Evolutionary conservation across 345 rosid species (phyloP).

Genomic region (Rhodamnia rubescens): DNA sequence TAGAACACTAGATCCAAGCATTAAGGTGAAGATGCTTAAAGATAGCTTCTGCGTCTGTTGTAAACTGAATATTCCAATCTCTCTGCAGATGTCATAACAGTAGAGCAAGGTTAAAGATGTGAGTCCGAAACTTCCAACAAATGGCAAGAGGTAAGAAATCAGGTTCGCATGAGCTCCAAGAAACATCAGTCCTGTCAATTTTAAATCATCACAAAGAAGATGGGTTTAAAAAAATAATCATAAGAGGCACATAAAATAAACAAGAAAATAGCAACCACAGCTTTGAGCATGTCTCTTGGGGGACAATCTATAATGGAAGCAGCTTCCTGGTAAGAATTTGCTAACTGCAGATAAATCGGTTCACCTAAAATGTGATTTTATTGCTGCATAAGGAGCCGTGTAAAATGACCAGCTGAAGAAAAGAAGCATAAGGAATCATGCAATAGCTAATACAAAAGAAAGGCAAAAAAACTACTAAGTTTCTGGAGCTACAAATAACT

Average conservation of each 20-base stretch:
- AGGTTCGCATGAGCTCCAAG: constrained; percentile 79
- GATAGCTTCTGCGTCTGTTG: too few species aligned
- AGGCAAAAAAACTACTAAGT: too few species aligned
- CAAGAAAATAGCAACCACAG: not conserved
- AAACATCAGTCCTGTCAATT: constrained; percentile 87
- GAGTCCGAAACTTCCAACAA: constrained; percentile 99
- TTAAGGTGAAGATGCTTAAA: constrained; percentile 5
- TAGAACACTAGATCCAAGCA: constrained; percentile 21
- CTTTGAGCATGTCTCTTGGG: not conserved
- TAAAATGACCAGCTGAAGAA: too few species aligned
- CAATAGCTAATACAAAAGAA: too few species aligned
- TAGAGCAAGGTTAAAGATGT: constrained; percentile 95
- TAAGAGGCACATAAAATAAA: constrained; percentile 3
- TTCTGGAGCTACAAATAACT: too few species aligned
- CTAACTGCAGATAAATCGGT: too few species aligned
- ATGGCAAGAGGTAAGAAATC: constrained; percentile 92
- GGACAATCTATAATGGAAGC: too few species aligned
- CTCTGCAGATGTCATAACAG: constrained; percentile 98
- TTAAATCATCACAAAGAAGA: constrained; percentile 34
- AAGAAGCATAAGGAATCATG: too few species aligned
- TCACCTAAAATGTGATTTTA: too few species aligned
- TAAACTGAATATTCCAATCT: constrained; percentile 11
- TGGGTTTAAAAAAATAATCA: constrained; percentile 26
- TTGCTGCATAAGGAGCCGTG: too few species aligned
- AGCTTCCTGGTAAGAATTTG: too few species aligned